Percentiles rank a stretch among this genome's conserved stretches.
Evolutionary conservation across 805 yeast species (phyloP).

Genomic region (Ascoidea asiatica): DNA sequence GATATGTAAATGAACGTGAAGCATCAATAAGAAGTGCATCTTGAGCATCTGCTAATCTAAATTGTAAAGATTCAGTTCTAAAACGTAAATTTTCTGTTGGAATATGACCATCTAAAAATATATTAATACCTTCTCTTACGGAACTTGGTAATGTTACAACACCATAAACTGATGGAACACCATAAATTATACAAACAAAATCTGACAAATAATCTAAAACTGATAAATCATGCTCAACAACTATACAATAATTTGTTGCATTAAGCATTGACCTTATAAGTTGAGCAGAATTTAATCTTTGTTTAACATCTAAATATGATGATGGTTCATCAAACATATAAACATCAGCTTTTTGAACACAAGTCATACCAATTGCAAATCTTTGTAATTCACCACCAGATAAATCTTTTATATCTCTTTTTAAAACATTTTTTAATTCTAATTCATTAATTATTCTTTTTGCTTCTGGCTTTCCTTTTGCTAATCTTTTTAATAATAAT

Average conservation of each 20-base stretch:
- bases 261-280: constrained; percentile 77
- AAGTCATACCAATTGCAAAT: constrained; percentile 95
- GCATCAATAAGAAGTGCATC: constrained; percentile 69
- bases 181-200: constrained; percentile 91
- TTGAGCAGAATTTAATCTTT: constrained; percentile 94
- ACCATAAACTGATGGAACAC: constrained; percentile 98
- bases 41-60: constrained; percentile 81
- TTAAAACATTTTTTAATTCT: constrained; percentile 63
- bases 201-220: constrained; percentile 95
- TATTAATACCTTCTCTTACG: constrained; percentile 98
- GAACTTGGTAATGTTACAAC: constrained; percentile 94
- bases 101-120: constrained; percentile 95
- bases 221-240: constrained; percentile 97
- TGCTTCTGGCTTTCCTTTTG: constrained; percentile 47
- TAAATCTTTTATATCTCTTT: constrained; percentile 79
- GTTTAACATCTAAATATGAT: constrained; percentile 95
- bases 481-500: constrained; percentile 62
- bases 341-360: constrained; percentile 88
- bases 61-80: constrained; percentile 91
- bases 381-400: constrained; percentile 99
- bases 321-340: constrained; percentile 99
- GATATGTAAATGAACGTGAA: constrained; percentile 65
- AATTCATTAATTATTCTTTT: constrained; percentile 54
- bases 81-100: constrained; percentile 95
- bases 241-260: constrained; percentile 75